Base-by-base conservation (phyloP, 2,329 filamentous ascomycete genomes). In the Blumeria hordei region DNA sequence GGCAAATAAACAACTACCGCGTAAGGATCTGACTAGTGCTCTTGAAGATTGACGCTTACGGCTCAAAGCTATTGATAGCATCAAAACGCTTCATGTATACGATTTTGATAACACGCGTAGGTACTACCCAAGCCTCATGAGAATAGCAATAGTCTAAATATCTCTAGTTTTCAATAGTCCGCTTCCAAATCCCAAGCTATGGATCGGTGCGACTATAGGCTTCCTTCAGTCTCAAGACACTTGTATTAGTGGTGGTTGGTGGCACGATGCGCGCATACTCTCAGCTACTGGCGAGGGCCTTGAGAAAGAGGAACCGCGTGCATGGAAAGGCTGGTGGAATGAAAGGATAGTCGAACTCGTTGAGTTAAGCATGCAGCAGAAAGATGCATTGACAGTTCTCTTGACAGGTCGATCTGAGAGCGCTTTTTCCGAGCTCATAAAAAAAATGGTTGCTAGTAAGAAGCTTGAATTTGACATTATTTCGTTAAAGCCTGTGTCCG, bases 251-350 rank as follows among this genome's bases (percentile, higher is more conserved):
- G 90, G 88, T 60, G 88, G 90, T 59, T 98, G 92, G 92, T 98
- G 92, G 92, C 92, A 98, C 68, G 88, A 96, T 64, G 77, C 79
- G 45, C 79, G 78, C 59, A 88, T 98, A 58, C 78, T 98, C 28
- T 79, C 83, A 10, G 81, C 88, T 1, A 94, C 88, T 0, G 92
- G 92, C 54, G 76, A 87, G 56, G 92, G 92, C 14, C 66, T 82
- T 6, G 85, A 86, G 54, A 77, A 77, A 56, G 92, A 96, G 68
- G 88, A 96, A 67, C 72, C 76, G 44, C 79, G 80, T 28, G 88
- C 77, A 9, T 98, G 90, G 90, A 72, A 84, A 56, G 88, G 88
- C 37, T 95, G 86, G 84, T 98, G 92, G 92, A 96, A 96, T 64
- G 90, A 96, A 65, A 80, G 83, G 62, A 81, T 98, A 57, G 81